Percentiles rank a stretch among this genome's conserved stretches.
Evolutionary conservation across 768 basidiomycete species (phyloP).

Genomic region (Porpolomopsis calyptriformis): DNA sequence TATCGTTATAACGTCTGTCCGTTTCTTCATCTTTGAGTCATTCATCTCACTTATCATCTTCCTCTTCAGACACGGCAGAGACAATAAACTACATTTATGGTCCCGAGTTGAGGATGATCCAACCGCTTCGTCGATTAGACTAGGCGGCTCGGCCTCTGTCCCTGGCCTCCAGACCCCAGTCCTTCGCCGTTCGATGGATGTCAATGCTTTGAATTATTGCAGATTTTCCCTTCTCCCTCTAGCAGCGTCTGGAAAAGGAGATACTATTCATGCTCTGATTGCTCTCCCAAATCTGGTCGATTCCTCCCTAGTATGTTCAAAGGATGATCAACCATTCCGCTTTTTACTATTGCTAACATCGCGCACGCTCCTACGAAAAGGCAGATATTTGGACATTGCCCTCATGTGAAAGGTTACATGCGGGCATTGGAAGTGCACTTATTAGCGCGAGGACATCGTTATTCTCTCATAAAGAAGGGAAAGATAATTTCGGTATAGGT

Average conservation of each 20-base stretch:
- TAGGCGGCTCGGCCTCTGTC: slow-evolving; percentile 49
- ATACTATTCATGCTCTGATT: slow-evolving; percentile 37
- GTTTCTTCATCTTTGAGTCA: no score
- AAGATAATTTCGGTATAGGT: slow-evolving; percentile 47
- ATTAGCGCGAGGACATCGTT: slow-evolving; percentile 22
- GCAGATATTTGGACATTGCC: slow-evolving; percentile 85
- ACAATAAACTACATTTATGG: slow-evolving; percentile 82
- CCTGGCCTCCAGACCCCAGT: slow-evolving; percentile 39
- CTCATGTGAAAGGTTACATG: slow-evolving; percentile 57
- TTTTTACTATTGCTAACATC: slow-evolving; percentile 1
- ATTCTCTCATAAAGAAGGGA: slow-evolving; percentile 38
- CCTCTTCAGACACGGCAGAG: slow-evolving; percentile 59
- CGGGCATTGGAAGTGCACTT: slow-evolving; percentile 60
- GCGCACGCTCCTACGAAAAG: slow-evolving; percentile 27
- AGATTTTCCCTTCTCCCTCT: slow-evolving; percentile 60
- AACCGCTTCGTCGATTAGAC: slow-evolving; percentile 23
- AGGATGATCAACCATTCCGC: neutral
- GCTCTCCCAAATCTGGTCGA: slow-evolving; percentile 86
- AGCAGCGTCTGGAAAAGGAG: neutral
- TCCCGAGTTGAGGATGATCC: slow-evolving; percentile 35
- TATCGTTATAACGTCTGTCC: slow-evolving; percentile 67
- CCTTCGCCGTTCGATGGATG: slow-evolving; percentile 63
- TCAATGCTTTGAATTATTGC: slow-evolving; percentile 93
- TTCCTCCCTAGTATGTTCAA: slow-evolving; percentile 56
- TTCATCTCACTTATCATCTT: neutral